These are phyloP conservation scores for Patellaria atrata DNA, from an alignment of 495 filamentous ascomycete genomes.

Conservation along the genomic window DNA sequence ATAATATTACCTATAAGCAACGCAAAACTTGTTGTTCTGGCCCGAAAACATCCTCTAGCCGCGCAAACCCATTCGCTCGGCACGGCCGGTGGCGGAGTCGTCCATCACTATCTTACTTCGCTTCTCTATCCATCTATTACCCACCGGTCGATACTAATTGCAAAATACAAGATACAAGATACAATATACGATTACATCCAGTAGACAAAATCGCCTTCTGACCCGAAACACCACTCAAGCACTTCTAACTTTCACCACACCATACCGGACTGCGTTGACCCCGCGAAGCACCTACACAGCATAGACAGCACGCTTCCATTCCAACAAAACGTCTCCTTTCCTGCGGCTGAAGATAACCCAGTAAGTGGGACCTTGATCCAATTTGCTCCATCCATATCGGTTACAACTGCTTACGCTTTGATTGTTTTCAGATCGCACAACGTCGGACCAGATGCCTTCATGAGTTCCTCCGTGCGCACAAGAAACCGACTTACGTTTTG, in stretches of 20 bases:
- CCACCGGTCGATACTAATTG: slow-evolving; percentile 10
- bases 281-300: no score
- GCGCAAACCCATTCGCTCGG: slow-evolving; percentile 1
- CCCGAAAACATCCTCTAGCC: no score
- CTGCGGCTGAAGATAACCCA: no score
- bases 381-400: slow-evolving; percentile 13
- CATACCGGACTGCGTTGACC: no score
- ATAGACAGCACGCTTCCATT: no score
- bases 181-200: slow-evolving; percentile 10
- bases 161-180: slow-evolving; percentile 10
- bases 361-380: slow-evolving; percentile 15
- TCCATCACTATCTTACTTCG: slow-evolving; percentile 2
- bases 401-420: slow-evolving; percentile 10
- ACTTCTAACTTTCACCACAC: neutral
- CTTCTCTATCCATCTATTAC: slow-evolving; percentile 7
- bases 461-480: slow-evolving; percentile 19
- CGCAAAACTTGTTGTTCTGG: no score
- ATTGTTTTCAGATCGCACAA: slow-evolving; percentile 8
- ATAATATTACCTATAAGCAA: no score
- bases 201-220: slow-evolving; percentile 15
- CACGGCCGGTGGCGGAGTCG: slow-evolving; percentile 11
- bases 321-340: no score
- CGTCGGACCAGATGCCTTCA: slow-evolving; percentile 16
- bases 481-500: slow-evolving; percentile 13
- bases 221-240: slow-evolving; percentile 7